A percentile compares a stretch with the other conserved stretches of the same genome.
phyloP scores from a whole-genome alignment of 2,329 filamentous ascomycete species.

The Alternaria sp. region DNA sequence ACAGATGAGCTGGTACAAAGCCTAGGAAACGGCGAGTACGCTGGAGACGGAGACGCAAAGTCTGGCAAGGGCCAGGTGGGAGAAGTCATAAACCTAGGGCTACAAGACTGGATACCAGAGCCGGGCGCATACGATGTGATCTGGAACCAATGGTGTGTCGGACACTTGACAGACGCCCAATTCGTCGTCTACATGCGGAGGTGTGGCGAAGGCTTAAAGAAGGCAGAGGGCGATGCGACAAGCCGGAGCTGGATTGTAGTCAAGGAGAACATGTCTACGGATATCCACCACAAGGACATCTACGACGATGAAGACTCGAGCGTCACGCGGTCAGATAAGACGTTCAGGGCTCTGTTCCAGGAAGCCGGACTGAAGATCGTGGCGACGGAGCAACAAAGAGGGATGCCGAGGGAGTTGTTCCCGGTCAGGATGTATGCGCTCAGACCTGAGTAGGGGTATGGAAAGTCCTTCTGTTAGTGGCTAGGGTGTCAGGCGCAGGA shows the following conservation, averaged over 20 bases:
- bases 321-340: slow-evolving; percentile 77
- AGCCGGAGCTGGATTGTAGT: slow-evolving; percentile 67
- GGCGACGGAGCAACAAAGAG: slow-evolving; percentile 53
- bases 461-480: neutral
- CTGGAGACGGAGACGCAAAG: slow-evolving; percentile 26
- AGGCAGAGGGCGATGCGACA: slow-evolving; percentile 38
- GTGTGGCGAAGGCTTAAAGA: slow-evolving; percentile 60
- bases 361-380: slow-evolving; percentile 69
- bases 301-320: slow-evolving; percentile 79
- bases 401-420: slow-evolving; percentile 72
- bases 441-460: slow-evolving; percentile 54
- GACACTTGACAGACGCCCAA: slow-evolving; percentile 78
- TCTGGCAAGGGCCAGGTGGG: slow-evolving; percentile 59
- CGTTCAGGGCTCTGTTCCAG: slow-evolving; percentile 73
- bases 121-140: slow-evolving; percentile 73
- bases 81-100: slow-evolving; percentile 71
- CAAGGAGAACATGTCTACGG: slow-evolving; percentile 78
- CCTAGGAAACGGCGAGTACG: slow-evolving; percentile 27
- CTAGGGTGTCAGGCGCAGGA: slow-evolving; percentile 2
- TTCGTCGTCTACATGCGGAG: slow-evolving; percentile 70
- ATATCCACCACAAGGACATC: slow-evolving; percentile 64
- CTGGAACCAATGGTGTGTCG: slow-evolving; percentile 91
- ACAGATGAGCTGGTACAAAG: slow-evolving; percentile 63
- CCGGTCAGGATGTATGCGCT: slow-evolving; percentile 82
- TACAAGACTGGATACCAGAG: slow-evolving; percentile 71